Conservation (phyloP, 2,329 filamentous ascomycete species). For the Penicillium sp. region DNA sequence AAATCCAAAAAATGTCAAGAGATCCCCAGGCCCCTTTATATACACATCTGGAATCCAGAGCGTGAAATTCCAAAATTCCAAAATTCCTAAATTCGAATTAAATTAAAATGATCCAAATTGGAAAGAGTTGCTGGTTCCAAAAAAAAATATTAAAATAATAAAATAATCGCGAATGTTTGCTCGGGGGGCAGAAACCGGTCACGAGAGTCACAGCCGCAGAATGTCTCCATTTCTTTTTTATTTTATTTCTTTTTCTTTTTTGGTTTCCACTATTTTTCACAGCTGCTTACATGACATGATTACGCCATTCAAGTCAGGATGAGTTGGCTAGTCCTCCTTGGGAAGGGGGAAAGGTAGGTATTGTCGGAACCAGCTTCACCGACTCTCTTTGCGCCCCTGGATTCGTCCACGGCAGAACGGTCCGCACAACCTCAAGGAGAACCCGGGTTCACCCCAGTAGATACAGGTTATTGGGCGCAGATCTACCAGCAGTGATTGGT, state of each 20-base stretch:
- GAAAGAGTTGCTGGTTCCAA: background rate
- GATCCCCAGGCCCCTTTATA: conserved; percentile 7
- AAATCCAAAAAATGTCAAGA: background rate
- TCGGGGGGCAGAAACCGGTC: conserved; percentile 16
- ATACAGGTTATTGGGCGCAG: background rate
- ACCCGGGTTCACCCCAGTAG: conserved; percentile 1
- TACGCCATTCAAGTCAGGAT: background rate
- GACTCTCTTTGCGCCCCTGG: conserved; percentile 15
- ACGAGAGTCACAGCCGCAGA: conserved; percentile 7
- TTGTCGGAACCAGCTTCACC: conserved; percentile 9
- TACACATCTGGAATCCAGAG: conserved; percentile 4
- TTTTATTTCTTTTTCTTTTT: background rate
- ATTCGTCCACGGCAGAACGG: conserved; percentile 12
- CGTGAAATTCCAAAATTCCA: background rate
- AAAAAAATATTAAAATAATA: conserved; percentile 1
- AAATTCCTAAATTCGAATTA: background rate
- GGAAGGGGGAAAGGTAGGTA: background rate
- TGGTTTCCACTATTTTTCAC: background rate
- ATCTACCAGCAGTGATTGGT: background rate
- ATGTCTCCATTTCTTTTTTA: background rate
- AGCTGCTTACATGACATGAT: background rate
- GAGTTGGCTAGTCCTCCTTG: background rate
- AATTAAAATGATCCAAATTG: background rate
- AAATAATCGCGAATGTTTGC: conserved; percentile 16
- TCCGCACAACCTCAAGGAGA: conserved; percentile 10